phyloP scores from a whole-genome alignment of 805 yeast genomes.

The Phaffomyces antillensis region DNA sequence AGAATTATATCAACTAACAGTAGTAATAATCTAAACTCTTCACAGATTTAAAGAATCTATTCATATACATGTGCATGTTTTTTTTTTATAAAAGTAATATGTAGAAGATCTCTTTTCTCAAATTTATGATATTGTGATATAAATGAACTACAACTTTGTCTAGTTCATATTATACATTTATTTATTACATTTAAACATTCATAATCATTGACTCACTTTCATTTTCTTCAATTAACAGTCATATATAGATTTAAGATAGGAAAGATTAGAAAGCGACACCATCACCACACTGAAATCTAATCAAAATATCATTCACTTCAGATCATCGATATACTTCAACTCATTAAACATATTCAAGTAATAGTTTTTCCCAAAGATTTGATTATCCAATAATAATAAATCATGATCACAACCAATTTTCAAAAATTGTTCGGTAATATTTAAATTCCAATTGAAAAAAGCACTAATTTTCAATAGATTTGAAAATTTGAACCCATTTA shows the following conservation, averaged over 20 bases:
- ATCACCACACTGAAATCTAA: too few species aligned
- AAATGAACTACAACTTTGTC: too few species aligned
- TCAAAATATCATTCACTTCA: not conserved
- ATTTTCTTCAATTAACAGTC: too few species aligned
- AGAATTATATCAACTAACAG: slow-evolving; percentile 35
- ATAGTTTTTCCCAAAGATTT: slow-evolving; percentile 58
- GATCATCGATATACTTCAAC: not conserved
- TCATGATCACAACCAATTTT: slow-evolving; percentile 53
- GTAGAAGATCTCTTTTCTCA: too few species aligned
- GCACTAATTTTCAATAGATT: slow-evolving; percentile 21
- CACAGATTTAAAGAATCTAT: not conserved
- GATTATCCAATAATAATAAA: slow-evolving; percentile 56
- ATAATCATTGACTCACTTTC: too few species aligned
- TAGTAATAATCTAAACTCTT: not conserved
- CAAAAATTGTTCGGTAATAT: slow-evolving; percentile 58
- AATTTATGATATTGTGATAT: too few species aligned
- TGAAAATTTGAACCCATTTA: slow-evolving; percentile 20
- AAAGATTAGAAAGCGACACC: too few species aligned
- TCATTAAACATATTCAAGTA: slow-evolving; percentile 37
- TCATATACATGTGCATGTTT: too few species aligned
- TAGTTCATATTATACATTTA: too few species aligned
- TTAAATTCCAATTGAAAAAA: slow-evolving; percentile 56
- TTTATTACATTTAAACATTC: too few species aligned
- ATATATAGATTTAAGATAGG: too few species aligned
- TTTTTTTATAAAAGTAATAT: not conserved